A percentile compares a stretch with the other conserved stretches of the same genome.
Evolutionary conservation across 441 rosid genomes (phyloP).

Genomic region (Manihot esculenta): DNA sequence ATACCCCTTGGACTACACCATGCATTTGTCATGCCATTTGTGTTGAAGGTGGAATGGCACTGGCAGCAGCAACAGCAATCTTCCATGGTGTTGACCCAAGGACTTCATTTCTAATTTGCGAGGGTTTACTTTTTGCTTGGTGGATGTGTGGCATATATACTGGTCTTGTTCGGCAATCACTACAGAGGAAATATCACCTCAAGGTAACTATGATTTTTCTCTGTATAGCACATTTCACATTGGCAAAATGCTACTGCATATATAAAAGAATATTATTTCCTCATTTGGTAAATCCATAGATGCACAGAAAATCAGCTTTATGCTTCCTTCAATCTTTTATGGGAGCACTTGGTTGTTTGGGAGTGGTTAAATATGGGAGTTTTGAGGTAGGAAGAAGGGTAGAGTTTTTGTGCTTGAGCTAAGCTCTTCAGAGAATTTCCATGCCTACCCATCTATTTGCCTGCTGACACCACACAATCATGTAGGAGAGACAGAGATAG

Average conservation of each 20-base stretch:
- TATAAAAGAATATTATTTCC: background rate
- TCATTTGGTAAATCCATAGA: background rate
- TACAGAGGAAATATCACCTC: conserved; percentile 85
- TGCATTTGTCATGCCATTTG: conserved; percentile 34
- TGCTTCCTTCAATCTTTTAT: background rate
- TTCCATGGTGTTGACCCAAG: conserved; percentile 74
- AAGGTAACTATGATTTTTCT: conserved; percentile 45
- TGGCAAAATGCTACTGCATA: background rate
- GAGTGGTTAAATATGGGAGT: background rate
- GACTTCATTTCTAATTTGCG: conserved; percentile 72
- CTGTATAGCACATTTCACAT: background rate
- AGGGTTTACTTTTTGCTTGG: conserved; percentile 89
- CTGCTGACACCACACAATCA: background rate
- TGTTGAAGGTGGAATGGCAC: conserved; percentile 81
- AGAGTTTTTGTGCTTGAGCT: background rate
- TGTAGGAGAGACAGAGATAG: background rate
- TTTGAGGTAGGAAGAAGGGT: background rate
- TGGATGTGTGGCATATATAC: conserved; percentile 96
- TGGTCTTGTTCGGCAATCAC: conserved; percentile 72
- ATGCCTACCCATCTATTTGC: background rate
- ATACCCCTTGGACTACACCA: too few relatives aligned
- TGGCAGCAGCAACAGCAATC: conserved; percentile 60
- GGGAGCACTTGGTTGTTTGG: background rate
- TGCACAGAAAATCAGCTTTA: background rate
- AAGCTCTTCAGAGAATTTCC: background rate